phyloP scores from a whole-genome alignment of 2,329 filamentous ascomycete species.

The Fusarium sp. region DNA sequence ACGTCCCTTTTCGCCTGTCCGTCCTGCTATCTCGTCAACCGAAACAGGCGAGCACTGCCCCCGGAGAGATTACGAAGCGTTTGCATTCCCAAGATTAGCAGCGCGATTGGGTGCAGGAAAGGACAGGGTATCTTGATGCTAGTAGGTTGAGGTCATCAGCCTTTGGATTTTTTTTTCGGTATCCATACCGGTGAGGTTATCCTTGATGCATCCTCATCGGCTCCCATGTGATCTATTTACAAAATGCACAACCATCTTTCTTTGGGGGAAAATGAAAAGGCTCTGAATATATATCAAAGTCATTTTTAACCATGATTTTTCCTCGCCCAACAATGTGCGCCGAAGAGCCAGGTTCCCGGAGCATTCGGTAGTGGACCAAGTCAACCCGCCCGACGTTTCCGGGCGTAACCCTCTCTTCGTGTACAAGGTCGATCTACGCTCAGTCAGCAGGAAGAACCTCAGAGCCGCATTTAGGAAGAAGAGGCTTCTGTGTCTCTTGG shows the following conservation, averaged over 20 bases:
- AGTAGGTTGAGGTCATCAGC: neutral
- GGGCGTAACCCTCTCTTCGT: conserved; percentile 22
- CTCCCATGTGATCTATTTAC: neutral
- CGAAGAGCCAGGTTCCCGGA: conserved; percentile 17
- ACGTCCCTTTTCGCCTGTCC: conserved; percentile 9
- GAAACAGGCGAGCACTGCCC: conserved; percentile 34
- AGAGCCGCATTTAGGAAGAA: conserved; percentile 2
- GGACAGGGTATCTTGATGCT: neutral
- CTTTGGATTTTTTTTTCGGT: neutral
- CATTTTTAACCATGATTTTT: neutral
- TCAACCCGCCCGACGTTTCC: conserved; percentile 44
- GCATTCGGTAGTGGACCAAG: conserved; percentile 23
- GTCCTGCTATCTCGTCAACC: conserved; percentile 8
- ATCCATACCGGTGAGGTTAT: neutral
- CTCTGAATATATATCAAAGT: neutral
- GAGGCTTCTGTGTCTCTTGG: conserved; percentile 14
- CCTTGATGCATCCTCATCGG: neutral
- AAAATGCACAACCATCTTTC: neutral
- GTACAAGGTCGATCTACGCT: conserved; percentile 25
- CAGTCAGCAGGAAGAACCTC: conserved; percentile 18
- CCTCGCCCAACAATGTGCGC: conserved; percentile 1
- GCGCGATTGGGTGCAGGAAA: conserved; percentile 8
- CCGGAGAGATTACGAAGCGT: conserved; percentile 23
- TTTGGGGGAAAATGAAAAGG: neutral
- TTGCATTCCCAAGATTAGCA: conserved; percentile 26